Evolutionary conservation across 1,284 basidiomycete species (phyloP).

Genomic region (Apiotrichum mycotoxinovorans): DNA sequence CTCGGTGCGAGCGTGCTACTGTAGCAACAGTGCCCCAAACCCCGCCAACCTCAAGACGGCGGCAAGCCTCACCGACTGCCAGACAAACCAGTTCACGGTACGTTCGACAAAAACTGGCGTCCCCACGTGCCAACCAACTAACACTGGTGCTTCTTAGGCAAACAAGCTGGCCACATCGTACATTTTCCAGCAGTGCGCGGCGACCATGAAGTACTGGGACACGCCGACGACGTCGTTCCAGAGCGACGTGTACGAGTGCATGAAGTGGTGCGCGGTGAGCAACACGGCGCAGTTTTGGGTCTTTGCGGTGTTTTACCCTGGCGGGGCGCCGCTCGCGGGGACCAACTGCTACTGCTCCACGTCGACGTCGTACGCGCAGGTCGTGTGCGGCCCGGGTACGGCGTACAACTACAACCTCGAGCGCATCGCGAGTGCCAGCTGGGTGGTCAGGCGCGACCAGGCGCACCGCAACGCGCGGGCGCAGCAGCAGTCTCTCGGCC

Average conservation of each 20-base stretch:
- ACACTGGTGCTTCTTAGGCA: not conserved
- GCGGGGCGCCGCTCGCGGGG: not conserved
- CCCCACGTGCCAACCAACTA: too few relatives aligned
- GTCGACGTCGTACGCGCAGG: not conserved
- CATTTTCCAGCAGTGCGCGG: not conserved
- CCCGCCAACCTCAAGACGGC: too few relatives aligned
- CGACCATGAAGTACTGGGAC: not conserved
- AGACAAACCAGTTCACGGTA: too few relatives aligned
- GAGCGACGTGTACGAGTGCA: not conserved
- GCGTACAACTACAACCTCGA: constrained; percentile 1
- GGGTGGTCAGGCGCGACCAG: not conserved
- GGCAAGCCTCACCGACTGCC: too few relatives aligned
- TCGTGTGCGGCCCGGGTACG: not conserved
- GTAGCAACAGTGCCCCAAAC: too few relatives aligned
- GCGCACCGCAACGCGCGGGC: not conserved
- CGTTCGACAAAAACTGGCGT: too few relatives aligned
- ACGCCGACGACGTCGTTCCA: not conserved
- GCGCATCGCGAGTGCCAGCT: not conserved
- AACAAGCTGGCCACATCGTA: not conserved
- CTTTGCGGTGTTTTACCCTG: not conserved
- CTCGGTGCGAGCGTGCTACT: too few relatives aligned
- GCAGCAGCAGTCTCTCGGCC: not conserved
- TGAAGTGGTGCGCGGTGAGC: not conserved
- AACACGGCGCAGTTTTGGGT: not conserved
- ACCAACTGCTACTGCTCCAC: not conserved